Evolutionary conservation across 768 basidiomycete species (phyloP).

Genomic region (Tylopilus intermedius): DNA sequence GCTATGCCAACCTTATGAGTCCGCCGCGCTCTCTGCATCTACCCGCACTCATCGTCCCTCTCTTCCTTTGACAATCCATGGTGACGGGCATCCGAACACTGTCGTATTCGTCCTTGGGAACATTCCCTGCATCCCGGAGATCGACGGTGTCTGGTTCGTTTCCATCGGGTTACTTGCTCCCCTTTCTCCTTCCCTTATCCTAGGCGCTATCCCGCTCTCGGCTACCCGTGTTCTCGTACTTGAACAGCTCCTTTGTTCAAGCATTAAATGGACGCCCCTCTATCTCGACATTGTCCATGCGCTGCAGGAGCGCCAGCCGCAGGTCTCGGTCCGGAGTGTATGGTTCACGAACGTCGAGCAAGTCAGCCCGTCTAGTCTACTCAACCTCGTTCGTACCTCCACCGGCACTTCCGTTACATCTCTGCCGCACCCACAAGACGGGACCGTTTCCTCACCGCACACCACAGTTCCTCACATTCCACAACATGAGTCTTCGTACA

Average conservation of each 20-base stretch:
- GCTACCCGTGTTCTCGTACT: conserved; percentile 70
- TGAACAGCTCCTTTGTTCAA: conserved; percentile 73
- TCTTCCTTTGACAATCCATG: conserved; percentile 48
- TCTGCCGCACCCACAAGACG: conserved; percentile 47
- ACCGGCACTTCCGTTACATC: conserved; percentile 33
- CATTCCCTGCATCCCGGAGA: conserved; percentile 34
- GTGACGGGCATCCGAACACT: conserved; percentile 55
- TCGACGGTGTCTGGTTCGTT: conserved; percentile 61
- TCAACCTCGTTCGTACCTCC: conserved; percentile 46
- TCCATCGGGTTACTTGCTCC: conserved; percentile 67
- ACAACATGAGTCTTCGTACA: conserved; percentile 87
- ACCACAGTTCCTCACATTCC: conserved; percentile 61
- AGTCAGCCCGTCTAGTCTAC: conserved; percentile 40
- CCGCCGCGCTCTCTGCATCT: conserved; percentile 61
- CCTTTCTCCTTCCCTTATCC: conserved; percentile 51
- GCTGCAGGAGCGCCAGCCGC: conserved; percentile 53
- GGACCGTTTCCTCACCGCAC: conserved; percentile 25
- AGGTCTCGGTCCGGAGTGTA: conserved; percentile 57
- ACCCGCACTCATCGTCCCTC: conserved; percentile 57
- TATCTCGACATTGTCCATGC: conserved; percentile 78
- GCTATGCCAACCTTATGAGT: conserved; percentile 60
- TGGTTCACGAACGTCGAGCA: conserved; percentile 49
- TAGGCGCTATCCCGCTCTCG: conserved; percentile 55
- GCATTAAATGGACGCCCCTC: conserved; percentile 82
- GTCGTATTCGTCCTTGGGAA: conserved; percentile 70